Evolutionary conservation across 768 basidiomycete genomes (phyloP).

Genomic region (Bullera alba): DNA sequence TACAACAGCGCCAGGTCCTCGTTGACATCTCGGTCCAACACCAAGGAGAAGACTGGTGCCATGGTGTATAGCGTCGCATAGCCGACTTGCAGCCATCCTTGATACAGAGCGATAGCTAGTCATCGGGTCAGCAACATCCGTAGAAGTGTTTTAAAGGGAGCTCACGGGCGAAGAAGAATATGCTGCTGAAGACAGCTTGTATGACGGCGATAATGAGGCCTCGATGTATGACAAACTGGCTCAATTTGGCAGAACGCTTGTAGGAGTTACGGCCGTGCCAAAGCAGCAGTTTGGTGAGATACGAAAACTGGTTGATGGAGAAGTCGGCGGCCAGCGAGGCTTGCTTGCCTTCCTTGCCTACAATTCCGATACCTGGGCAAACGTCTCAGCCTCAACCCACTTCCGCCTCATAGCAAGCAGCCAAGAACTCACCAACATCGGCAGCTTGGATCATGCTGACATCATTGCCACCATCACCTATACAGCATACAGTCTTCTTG

Average conservation of each 20-base stretch:
- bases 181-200: slow-evolving; percentile 88
- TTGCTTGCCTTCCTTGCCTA: slow-evolving; percentile 98
- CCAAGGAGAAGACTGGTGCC: slow-evolving; percentile 96
- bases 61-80: slow-evolving; percentile 96
- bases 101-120: slow-evolving; percentile 88
- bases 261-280: slow-evolving; percentile 99
- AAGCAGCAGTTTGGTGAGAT: slow-evolving; percentile 87
- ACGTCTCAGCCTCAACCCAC: no score
- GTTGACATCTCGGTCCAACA: slow-evolving; percentile 89
- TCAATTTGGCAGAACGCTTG: slow-evolving; percentile 92
- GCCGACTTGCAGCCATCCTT: slow-evolving; percentile 95
- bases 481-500: slow-evolving; percentile 94
- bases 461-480: slow-evolving; percentile 98
- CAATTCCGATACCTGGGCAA: slow-evolving; percentile 78
- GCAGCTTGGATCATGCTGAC: slow-evolving; percentile 99
- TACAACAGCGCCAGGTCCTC: slow-evolving; percentile 91
- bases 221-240: slow-evolving; percentile 97
- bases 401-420: background rate
- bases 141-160: background rate
- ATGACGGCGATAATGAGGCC: slow-evolving; percentile 95
- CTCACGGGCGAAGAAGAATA: slow-evolving; percentile 49
- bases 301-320: slow-evolving; percentile 92
- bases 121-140: background rate
- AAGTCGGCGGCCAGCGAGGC: slow-evolving; percentile 99
- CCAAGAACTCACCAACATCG: slow-evolving; percentile 71